Percentiles rank a stretch among this genome's conserved stretches.
Conservation (phyloP, 495 filamentous ascomycete species). For the Hypoxylon rickii region DNA sequence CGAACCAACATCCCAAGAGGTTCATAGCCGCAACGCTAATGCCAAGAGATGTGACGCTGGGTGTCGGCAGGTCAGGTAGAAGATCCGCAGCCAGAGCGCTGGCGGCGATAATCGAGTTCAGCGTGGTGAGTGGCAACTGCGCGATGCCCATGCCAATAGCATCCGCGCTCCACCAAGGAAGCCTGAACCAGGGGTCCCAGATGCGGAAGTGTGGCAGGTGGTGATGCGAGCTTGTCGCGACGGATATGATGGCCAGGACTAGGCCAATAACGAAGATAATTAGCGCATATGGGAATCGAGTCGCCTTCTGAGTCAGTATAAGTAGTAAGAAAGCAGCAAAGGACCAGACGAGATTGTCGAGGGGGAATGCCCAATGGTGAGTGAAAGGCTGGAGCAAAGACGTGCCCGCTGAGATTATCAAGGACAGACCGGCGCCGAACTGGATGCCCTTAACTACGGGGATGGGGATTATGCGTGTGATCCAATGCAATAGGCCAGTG, state of each 20-base stretch:
- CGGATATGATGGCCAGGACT: conserved; percentile 55
- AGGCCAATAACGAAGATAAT: conserved; percentile 69
- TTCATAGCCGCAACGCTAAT: conserved; percentile 84
- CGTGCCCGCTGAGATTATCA: conserved; percentile 74
- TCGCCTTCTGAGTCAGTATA: conserved; percentile 61
- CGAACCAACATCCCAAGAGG: conserved; percentile 83
- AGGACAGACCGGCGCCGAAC: conserved; percentile 81
- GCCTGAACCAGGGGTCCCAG: conserved; percentile 51
- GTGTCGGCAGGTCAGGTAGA: conserved; percentile 66
- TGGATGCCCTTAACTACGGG: conserved; percentile 94
- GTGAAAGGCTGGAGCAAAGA: conserved; percentile 61
- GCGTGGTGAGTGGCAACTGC: conserved; percentile 84
- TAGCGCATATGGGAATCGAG: conserved; percentile 75
- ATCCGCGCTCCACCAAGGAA: conserved; percentile 47
- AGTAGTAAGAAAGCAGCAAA: conserved; percentile 71
- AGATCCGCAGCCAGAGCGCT: conserved; percentile 74
- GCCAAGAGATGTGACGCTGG: conserved; percentile 73
- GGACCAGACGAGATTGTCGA: conserved; percentile 76
- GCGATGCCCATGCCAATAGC: conserved; percentile 67
- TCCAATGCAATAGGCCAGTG: conserved; percentile 73
- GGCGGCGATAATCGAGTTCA: conserved; percentile 91
- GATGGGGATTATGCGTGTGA: conserved; percentile 72
- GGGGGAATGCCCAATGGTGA: conserved; percentile 57
- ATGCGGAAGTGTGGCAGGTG: conserved; percentile 53
- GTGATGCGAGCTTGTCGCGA: conserved; percentile 22